Base-by-base conservation (phyloP, 306 rosid genomes). In the Cercis canadensis region DNA sequence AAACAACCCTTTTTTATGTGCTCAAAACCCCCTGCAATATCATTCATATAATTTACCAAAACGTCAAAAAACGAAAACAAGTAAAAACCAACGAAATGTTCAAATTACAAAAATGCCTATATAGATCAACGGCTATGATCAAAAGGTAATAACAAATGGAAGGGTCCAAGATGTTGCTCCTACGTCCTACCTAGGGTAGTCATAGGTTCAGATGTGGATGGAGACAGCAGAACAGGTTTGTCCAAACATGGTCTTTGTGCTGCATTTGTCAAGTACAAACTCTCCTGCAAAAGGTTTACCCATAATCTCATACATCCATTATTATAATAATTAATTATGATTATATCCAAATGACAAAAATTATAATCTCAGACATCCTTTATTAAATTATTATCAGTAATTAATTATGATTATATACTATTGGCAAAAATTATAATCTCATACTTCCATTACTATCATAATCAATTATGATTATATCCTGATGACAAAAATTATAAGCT, bases 1-100 rank as follows among this genome's bases (percentile, higher is more conserved):
- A 85, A 87, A 56, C 73, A 59, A 11, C 97, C 97, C 17, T 83
- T 89, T 61, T 73, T 75, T 52, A 90, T 68, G 18, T n/a, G n/a
- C n/a, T 83, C 87, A 29, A 55, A 49, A 32, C 69, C 33, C 61
- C 78, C 92, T 86, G 84, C 76, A 71, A 67, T 53, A 57, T 67
- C 13, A 34, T 34, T 3, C 39, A 4, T 3, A 3, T 34, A 34
- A n/a, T n/a, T n/a, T n/a, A n/a, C n/a, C n/a, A n/a, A n/a, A n/a
- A n/a, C n/a, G n/a, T n/a, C n/a, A n/a, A n/a, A n/a, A n/a, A n/a
- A n/a, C n/a, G n/a, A n/a, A n/a, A n/a, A n/a, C n/a, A 34, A 34
- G 39, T 34, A 3, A 34, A 34, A 34, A 34, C 39, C 4, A 34
- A 34, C 39, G 39, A 34, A 4, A 34, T 34, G 39, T 34, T n/a